These are phyloP conservation scores for Lactarius vividus DNA, from an alignment of 768 basidiomycete genomes.

Conservation along the genomic window DNA sequence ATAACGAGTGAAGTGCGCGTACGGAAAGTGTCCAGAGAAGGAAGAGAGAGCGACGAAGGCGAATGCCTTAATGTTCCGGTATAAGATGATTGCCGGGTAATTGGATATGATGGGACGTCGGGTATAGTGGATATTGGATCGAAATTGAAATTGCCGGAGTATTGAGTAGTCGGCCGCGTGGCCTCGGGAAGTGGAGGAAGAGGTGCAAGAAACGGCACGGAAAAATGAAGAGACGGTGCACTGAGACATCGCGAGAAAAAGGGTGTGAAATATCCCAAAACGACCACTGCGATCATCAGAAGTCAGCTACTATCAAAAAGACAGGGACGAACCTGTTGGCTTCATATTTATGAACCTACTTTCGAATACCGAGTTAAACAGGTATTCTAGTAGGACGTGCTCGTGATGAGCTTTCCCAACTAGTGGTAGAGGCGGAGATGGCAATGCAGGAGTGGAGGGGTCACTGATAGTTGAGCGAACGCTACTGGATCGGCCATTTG, in stretches of 20 bases:
- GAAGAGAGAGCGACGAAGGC: slow-evolving; percentile 22
- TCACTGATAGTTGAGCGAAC: slow-evolving; percentile 9
- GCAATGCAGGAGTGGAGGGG: slow-evolving; percentile 4
- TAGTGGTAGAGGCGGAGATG: slow-evolving; percentile 15
- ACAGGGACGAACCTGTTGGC: slow-evolving; percentile 27
- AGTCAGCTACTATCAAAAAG: slow-evolving; percentile 1
- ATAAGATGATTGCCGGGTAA: slow-evolving; percentile 21
- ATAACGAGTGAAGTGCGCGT: slow-evolving; percentile 1
- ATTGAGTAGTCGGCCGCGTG: slow-evolving; percentile 22
- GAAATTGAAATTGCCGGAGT: slow-evolving; percentile 5
- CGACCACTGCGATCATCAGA: slow-evolving; percentile 18
- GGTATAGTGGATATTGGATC: slow-evolving; percentile 19
- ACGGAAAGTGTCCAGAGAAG: slow-evolving; percentile 13
- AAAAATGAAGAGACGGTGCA: slow-evolving; percentile 26
- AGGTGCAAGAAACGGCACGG: slow-evolving; percentile 26
- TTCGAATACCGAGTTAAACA: slow-evolving; percentile 29
- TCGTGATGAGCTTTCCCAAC: slow-evolving; percentile 21
- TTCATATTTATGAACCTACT: slow-evolving; percentile 30
- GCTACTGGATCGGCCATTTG: slow-evolving; percentile 24
- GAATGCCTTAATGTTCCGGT: slow-evolving; percentile 7
- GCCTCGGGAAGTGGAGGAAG: slow-evolving; percentile 26
- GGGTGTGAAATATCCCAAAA: slow-evolving; percentile 28
- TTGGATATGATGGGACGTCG: slow-evolving; percentile 24
- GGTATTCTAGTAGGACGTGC: slow-evolving; percentile 26
- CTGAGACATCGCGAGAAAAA: slow-evolving; percentile 29